Evolutionary conservation across 2,329 filamentous ascomycete genomes (phyloP).

Genomic region (Neofusicoccum parvum): DNA sequence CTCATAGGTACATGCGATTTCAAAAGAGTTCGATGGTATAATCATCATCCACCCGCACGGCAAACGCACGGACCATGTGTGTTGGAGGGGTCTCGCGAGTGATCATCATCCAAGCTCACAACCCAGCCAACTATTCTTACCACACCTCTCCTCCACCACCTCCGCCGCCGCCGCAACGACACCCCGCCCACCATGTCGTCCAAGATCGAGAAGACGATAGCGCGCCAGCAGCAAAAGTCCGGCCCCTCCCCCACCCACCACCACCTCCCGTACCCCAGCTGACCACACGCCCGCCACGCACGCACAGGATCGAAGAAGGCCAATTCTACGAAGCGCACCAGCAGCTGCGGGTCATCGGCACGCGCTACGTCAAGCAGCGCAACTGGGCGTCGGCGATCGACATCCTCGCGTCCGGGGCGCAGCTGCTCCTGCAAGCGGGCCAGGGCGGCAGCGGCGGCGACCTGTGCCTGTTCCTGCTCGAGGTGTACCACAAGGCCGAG

Average conservation of each 20-base stretch:
- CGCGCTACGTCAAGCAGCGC: constrained; percentile 84
- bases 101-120: constrained; percentile 3
- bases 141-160: not conserved
- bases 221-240: constrained; percentile 75
- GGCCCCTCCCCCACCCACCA: not conserved
- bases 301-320: constrained; percentile 76
- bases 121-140: not conserved
- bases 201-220: constrained; percentile 72
- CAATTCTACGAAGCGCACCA: constrained; percentile 98
- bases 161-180: not conserved
- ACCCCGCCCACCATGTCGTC: constrained; percentile 30
- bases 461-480: constrained; percentile 81
- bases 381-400: constrained; percentile 87
- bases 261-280: constrained; percentile 2
- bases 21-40: not conserved
- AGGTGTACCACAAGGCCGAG: constrained; percentile 87
- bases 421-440: constrained; percentile 84
- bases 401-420: constrained; percentile 80
- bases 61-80: not conserved
- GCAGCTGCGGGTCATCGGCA: constrained; percentile 92
- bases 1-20: too few species aligned
- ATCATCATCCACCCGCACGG: not conserved
- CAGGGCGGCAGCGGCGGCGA: constrained; percentile 93
- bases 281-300: constrained; percentile 25
- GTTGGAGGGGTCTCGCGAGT: not conserved